A percentile compares a stretch with the other conserved stretches of the same genome.
phyloP scores from a whole-genome alignment of 306 rosid genomes.

The Rosa rugosa region DNA sequence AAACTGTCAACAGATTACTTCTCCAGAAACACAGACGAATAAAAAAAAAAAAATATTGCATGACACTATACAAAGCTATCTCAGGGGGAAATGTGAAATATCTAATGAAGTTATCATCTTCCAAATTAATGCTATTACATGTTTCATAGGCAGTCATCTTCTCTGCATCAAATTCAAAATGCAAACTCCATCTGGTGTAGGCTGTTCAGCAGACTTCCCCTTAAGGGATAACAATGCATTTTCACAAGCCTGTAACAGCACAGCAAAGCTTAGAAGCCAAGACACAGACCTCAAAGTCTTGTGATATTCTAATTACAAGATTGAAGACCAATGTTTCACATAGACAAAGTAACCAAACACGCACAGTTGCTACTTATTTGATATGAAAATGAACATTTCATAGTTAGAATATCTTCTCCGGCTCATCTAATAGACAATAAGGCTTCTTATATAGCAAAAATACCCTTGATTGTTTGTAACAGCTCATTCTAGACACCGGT shows the following conservation, averaged over 20 bases:
- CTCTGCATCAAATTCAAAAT: too few species aligned
- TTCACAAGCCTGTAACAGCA: conserved; percentile 65
- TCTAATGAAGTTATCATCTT: too few species aligned
- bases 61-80: too few species aligned
- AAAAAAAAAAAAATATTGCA: too few species aligned
- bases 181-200: conserved; percentile 19
- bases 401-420: neutral
- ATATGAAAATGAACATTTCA: neutral
- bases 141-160: too few species aligned
- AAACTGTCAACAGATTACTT: too few species aligned
- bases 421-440: neutral
- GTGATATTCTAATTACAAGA: neutral
- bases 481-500: neutral
- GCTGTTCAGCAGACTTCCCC: conserved; percentile 34
- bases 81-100: too few species aligned
- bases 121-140: too few species aligned
- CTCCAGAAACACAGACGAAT: too few species aligned
- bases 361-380: neutral
- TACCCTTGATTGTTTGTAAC: neutral
- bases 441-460: neutral
- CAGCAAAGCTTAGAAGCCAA: conserved; percentile 11
- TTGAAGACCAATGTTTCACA: neutral
- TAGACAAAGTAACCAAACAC: neutral
- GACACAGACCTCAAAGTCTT: conserved; percentile 12
- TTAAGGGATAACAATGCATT: conserved; percentile 45